Evolutionary conservation across 2,329 filamentous ascomycete species (phyloP).

Genomic region (Trichoderma simmonsii): DNA sequence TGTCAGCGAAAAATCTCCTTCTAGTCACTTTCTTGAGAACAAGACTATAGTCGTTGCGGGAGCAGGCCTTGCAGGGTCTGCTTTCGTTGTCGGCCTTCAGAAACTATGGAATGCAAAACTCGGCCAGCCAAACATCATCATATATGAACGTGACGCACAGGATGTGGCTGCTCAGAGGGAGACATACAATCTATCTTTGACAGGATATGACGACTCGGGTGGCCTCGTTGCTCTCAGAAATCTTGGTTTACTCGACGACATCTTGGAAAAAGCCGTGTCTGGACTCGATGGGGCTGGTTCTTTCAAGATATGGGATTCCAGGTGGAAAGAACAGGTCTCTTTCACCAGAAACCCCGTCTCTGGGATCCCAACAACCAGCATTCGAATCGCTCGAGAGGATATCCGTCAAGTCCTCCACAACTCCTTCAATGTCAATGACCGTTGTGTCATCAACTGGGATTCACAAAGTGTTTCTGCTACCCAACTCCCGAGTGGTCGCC

Average conservation of each 20-base stretch:
- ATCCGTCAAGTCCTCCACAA: conserved; percentile 36
- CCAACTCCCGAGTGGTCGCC: conserved; percentile 24
- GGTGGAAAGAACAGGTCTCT: conserved; percentile 36
- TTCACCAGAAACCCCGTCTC: conserved; percentile 30
- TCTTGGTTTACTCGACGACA: conserved; percentile 33
- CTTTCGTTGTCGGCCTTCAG: conserved; percentile 37
- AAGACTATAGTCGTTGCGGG: conserved; percentile 40
- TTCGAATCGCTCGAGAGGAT: conserved; percentile 38
- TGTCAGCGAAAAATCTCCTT: conserved; percentile 7
- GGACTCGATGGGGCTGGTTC: conserved; percentile 27
- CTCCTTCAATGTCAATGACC: conserved; percentile 19
- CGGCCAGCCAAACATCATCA: conserved; percentile 30
- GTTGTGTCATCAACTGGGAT: conserved; percentile 28
- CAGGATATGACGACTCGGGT: conserved; percentile 28
- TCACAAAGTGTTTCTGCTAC: conserved; percentile 28
- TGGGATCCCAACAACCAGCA: conserved; percentile 35
- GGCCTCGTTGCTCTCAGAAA: conserved; percentile 35
- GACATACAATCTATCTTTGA: conserved; percentile 35
- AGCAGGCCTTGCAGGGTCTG: conserved; percentile 38
- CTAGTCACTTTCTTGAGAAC: conserved; percentile 30
- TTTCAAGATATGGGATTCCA: conserved; percentile 41
- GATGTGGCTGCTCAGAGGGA: conserved; percentile 27
- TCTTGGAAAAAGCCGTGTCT: conserved; percentile 25
- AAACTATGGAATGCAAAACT: conserved; percentile 32
- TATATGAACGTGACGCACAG: conserved; percentile 37